A percentile compares a stretch with the other conserved stretches of the same genome.
phyloP scores from a whole-genome alignment of 176 grass and related monocot genomes.

The barley (Hordeum vulgare) region DNA sequence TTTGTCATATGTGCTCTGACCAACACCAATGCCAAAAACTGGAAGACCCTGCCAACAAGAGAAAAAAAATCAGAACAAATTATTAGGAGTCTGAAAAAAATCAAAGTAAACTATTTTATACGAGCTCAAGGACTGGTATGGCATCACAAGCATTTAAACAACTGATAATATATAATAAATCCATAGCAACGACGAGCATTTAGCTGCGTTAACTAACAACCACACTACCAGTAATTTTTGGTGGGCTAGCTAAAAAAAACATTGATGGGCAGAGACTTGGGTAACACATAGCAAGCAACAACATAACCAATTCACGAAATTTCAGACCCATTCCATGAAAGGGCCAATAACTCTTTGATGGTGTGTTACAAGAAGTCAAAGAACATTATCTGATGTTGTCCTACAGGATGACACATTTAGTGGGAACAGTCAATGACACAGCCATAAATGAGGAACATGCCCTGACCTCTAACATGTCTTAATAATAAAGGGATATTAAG shows the following conservation, averaged over 20 bases:
- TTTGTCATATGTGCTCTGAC: slow-evolving; percentile 87
- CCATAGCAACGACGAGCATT: neutral
- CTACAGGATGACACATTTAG: neutral
- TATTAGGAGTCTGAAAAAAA: slow-evolving; percentile 4
- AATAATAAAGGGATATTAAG: neutral
- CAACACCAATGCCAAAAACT: slow-evolving; percentile 93
- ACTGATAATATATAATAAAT: neutral
- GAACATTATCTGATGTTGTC: neutral
- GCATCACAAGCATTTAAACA: neutral
- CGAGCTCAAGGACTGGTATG: neutral
- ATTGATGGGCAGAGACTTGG: neutral
- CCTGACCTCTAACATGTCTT: too few species aligned
- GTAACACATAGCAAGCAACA: neutral
- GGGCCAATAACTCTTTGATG: neutral
- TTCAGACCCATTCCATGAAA: neutral
- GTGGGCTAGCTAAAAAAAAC: neutral
- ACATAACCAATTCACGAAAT: neutral
- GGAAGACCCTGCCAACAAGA: slow-evolving; percentile 65
- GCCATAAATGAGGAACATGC: too few species aligned
- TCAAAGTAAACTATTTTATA: neutral
- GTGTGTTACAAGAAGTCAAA: neutral
- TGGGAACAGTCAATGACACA: too few species aligned
- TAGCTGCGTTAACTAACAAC: neutral
- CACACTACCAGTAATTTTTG: neutral
- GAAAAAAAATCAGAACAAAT: neutral